Base-by-base conservation (phyloP, 2,329 filamentous ascomycete species). In the Phaeosphaeria sp. region DNA sequence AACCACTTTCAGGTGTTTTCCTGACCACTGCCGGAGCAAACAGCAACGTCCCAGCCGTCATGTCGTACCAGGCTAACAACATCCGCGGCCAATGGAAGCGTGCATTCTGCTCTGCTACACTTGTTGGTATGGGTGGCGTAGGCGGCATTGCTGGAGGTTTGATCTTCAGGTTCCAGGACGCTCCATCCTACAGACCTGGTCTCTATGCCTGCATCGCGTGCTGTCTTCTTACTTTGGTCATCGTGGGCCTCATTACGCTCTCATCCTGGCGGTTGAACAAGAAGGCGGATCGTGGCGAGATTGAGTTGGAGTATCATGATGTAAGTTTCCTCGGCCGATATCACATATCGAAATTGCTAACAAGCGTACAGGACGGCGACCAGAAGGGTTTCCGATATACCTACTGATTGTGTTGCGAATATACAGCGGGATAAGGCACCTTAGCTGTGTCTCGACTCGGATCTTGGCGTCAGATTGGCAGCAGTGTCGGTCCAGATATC, bases 21-120 rank as follows among this genome's bases (percentile, higher is more conserved):
- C 79, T 93, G 48, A 84, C 87, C n/a, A 89, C 90, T 0, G 89
- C 90, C 0, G 91, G 90, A 7, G 87, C 89, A 62, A 93, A 93
- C 76, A 85, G 88, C 63, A 95, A 95, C 72, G 82, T 94, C 4
- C 92, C 92, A 0, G 83, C 87, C 1, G 82, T 87, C 46, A 87
- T 96, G 80, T 85, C 90, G 0, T 95, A 92, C 79, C 91, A 94
- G 79, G 90, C 91, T 43, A 95, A 94, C 79, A 96, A 96, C 77
- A 89, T 96, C 70, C 88, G 90, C 52, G 92, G 91, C 0, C 91
- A 95, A 78, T 96, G 91, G 91, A 96, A 94, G 80, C 87, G 92
- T 48, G 91, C 91, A 0, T 89, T 95, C 65, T 89, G 87, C 73
- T 90, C 87, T 58, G 90, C 91, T 2, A 89, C 88, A 0, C 83